A percentile compares a stretch with the other conserved stretches of the same genome.
Conservation (phyloP, 768 basidiomycete genomes). For the Lentinula edodes region DNA sequence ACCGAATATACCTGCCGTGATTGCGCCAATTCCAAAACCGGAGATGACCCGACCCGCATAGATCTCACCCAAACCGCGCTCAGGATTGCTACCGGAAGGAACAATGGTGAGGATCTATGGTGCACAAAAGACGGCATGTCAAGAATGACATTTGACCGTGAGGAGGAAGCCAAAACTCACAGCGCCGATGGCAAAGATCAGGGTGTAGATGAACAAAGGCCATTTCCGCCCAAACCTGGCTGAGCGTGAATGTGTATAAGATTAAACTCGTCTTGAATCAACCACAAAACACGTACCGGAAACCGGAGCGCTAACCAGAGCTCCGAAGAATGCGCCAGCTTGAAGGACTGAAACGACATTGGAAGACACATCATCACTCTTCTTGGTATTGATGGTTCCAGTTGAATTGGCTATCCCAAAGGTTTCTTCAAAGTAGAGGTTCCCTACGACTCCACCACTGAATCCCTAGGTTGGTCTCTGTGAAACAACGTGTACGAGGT, state of each 20-base stretch:
- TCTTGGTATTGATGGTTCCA: slow-evolving; percentile 22
- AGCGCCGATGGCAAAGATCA: slow-evolving; percentile 49
- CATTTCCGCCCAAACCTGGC: slow-evolving; percentile 43
- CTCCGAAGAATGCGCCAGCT: slow-evolving; percentile 62
- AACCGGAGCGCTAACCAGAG: slow-evolving; percentile 44
- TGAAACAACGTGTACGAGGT: background rate
- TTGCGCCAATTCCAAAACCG: slow-evolving; percentile 59
- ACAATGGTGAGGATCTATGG: slow-evolving; percentile 58
- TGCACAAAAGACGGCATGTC: slow-evolving; percentile 23
- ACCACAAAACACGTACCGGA: slow-evolving; percentile 28
- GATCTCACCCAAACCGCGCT: slow-evolving; percentile 39
- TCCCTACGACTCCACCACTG: slow-evolving; percentile 41
- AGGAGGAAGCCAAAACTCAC: slow-evolving; percentile 21
- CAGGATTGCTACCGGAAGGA: slow-evolving; percentile 34
- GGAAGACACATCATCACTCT: slow-evolving; percentile 35
- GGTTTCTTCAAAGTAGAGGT: slow-evolving; percentile 39
- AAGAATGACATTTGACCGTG: background rate
- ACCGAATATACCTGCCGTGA: slow-evolving; percentile 38
- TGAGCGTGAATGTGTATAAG: slow-evolving; percentile 11
- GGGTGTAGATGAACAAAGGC: slow-evolving; percentile 39
- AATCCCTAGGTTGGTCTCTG: background rate
- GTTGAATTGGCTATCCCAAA: slow-evolving; percentile 37
- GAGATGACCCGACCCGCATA: slow-evolving; percentile 58
- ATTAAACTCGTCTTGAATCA: background rate
- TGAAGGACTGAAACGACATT: slow-evolving; percentile 67